Conservation (phyloP, 768 basidiomycete genomes). For the Collybia sordida region DNA sequence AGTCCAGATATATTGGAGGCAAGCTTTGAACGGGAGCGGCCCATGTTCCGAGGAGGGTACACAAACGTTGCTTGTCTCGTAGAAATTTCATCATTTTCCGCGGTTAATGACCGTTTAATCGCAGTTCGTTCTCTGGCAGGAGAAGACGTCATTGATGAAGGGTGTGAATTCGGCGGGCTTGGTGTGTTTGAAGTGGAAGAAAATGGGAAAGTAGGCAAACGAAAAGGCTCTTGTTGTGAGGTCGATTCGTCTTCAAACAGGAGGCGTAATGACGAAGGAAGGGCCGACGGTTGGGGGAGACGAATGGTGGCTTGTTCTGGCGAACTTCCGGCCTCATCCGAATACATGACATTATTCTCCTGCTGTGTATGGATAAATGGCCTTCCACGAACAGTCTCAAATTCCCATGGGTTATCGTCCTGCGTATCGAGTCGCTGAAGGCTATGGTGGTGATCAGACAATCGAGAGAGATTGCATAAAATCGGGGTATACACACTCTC, state of each 20-base stretch:
- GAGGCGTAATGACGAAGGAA: conserved; percentile 77
- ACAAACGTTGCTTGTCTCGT: conserved; percentile 52
- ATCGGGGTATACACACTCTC: conserved; percentile 36
- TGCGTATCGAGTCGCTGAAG: conserved; percentile 21
- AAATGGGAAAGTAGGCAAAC: conserved; percentile 33
- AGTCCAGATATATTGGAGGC: conserved; percentile 21
- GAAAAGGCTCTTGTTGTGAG: conserved; percentile 38
- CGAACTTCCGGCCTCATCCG: conserved; percentile 24
- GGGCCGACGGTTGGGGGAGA: conserved; percentile 42
- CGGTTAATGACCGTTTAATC: conserved; percentile 25
- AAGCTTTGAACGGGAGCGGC: conserved; percentile 31
- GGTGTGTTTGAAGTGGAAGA: conserved; percentile 23
- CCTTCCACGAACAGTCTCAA: conserved; percentile 64
- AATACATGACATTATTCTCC: conserved; percentile 7
- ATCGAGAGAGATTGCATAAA: background rate
- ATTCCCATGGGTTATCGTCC: conserved; percentile 64
- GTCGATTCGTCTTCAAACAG: conserved; percentile 69
- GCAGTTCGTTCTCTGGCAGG: conserved; percentile 32
- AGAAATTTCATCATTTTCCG: conserved; percentile 28
- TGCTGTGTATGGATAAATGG: conserved; percentile 3
- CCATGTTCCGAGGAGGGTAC: conserved; percentile 47
- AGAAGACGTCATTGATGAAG: conserved; percentile 28
- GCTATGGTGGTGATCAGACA: conserved; percentile 5
- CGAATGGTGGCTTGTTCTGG: conserved; percentile 46
- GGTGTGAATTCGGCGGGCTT: conserved; percentile 20